Evolutionary conservation across 352 stramenopile genomes (phyloP), one percentile per base, ranked within the genome.

Genomic region (Globisporangium spinosum): DNA sequence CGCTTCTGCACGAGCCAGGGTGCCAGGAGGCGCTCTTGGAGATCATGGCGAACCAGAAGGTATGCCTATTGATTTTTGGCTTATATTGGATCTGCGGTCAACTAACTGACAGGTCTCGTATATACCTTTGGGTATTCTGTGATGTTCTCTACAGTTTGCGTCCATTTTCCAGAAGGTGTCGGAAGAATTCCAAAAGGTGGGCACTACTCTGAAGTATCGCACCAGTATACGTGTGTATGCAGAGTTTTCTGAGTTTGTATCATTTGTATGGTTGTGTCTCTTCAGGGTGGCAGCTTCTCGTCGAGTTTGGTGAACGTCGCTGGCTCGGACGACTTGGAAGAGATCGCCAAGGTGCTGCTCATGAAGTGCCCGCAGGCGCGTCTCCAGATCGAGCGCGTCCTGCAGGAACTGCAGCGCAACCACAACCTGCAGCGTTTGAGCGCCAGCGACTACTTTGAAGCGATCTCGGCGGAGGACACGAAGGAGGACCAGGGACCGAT

Each of bases 311-410:
- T 85, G 53, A 78, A 77, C 17, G 79, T 82, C 23, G 79, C 80
- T 17, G 76, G 70, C 38, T 80, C 72, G 17, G 69, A 71, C 6
- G 78, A 92, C 45, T 70, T 92, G 55, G 84, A 93, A 25, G 79
- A 89, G 20, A 89, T 94, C 12, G 82, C 80, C 45, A 84, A 90
- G 66, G 86, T 91, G 57, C 67, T 94, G 65, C 74, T 92, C 61
- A 73, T 84, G 58, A 94, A 92, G 69, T 90, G 82, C 55, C 84
- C 86, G 0, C 83, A 93, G 45, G 79, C 81, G 17, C 82, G 82
- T 7, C 72, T 93, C 54, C 80, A 93, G 67, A 77, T 93, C 40
- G 85, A 93, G 60, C 82, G 85, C 47, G 81, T 93, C 62, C 71
- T 93, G 59, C 82, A 91, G 63, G 76, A 87, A 56, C 77, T 90